Evolutionary conservation across 768 basidiomycete species (phyloP).

Genomic region (Pholiota molesta): DNA sequence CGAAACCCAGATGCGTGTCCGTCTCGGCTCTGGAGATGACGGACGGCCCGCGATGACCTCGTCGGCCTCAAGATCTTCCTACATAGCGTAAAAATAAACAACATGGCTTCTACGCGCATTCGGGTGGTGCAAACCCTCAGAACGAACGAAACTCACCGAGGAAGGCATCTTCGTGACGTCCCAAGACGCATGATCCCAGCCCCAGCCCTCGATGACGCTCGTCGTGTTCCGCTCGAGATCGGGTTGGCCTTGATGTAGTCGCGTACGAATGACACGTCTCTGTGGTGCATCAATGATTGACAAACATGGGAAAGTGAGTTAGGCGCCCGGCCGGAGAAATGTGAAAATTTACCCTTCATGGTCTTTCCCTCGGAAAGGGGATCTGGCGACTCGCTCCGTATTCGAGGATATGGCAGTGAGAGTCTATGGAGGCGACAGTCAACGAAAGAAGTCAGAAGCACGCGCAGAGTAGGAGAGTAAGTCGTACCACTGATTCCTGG

Average conservation of each 20-base stretch:
- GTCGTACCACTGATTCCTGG: conserved; percentile 72
- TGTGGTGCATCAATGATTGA: conserved; percentile 23
- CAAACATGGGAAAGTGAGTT: background rate
- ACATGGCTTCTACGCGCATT: background rate
- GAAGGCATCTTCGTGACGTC: conserved; percentile 17
- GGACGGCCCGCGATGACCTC: conserved; percentile 67
- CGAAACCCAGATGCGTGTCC: conserved; percentile 91
- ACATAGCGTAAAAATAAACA: background rate
- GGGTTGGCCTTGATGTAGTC: conserved; percentile 62
- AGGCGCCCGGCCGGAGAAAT: background rate
- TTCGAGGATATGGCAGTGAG: conserved; percentile 79
- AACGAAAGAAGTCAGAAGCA: background rate
- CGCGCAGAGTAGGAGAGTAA: background rate
- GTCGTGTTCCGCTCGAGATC: conserved; percentile 52
- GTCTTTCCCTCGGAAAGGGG: conserved; percentile 64
- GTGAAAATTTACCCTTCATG: conserved; percentile 47
- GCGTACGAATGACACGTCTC: conserved; percentile 66
- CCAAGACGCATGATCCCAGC: conserved; percentile 92
- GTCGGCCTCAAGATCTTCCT: conserved; percentile 77
- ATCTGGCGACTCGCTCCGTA: conserved; percentile 71
- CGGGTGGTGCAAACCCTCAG: no score
- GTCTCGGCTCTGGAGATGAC: conserved; percentile 86
- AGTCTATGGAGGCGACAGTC: conserved; percentile 46
- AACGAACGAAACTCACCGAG: conserved; percentile 9
- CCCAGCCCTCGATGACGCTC: conserved; percentile 75